A percentile compares a stretch with the other conserved stretches of the same genome.
Evolutionary conservation across 352 stramenopile species (phyloP).

Genomic region (Blastocystis sp.): DNA sequence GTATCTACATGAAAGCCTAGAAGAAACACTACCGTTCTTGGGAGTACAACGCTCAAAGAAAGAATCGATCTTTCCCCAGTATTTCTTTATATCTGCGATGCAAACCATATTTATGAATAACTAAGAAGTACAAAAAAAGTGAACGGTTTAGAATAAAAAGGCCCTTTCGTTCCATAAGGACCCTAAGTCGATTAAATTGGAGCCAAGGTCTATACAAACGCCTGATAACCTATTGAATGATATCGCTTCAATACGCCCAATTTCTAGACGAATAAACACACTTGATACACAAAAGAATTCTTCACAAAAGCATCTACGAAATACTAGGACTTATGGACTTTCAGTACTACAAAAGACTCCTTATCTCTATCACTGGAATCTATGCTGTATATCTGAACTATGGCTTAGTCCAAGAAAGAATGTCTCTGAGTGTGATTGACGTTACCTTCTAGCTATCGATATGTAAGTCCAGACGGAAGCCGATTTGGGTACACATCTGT

Average conservation of each 20-base stretch:
- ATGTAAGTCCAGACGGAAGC: slow-evolving; percentile 42
- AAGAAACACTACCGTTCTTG: neutral
- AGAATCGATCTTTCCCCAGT: slow-evolving; percentile 21
- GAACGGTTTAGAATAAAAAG: neutral
- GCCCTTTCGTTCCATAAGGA: neutral
- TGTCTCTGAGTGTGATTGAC: neutral
- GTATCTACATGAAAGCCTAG: neutral
- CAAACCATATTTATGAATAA: neutral
- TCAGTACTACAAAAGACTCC: slow-evolving; percentile 42
- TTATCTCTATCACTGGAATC: slow-evolving; percentile 44
- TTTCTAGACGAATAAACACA: too few relatives aligned
- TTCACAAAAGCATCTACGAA: too few relatives aligned
- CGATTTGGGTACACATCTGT: slow-evolving; percentile 46
- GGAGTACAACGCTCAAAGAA: slow-evolving; percentile 3
- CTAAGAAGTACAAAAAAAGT: too few relatives aligned
- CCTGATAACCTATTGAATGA: too few relatives aligned
- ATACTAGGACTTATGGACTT: neutral
- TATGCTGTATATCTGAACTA: slow-evolving; percentile 50
- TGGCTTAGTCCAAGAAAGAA: slow-evolving; percentile 32
- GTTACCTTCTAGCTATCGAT: slow-evolving; percentile 37
- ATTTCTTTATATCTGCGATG: slow-evolving; percentile 23
- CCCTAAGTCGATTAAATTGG: neutral
- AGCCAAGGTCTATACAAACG: too few relatives aligned
- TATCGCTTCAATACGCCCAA: too few relatives aligned
- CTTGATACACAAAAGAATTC: too few relatives aligned